These are phyloP conservation scores for Panaeolus cyanescens DNA, from an alignment of 768 basidiomycete genomes.

Conservation along the genomic window DNA sequence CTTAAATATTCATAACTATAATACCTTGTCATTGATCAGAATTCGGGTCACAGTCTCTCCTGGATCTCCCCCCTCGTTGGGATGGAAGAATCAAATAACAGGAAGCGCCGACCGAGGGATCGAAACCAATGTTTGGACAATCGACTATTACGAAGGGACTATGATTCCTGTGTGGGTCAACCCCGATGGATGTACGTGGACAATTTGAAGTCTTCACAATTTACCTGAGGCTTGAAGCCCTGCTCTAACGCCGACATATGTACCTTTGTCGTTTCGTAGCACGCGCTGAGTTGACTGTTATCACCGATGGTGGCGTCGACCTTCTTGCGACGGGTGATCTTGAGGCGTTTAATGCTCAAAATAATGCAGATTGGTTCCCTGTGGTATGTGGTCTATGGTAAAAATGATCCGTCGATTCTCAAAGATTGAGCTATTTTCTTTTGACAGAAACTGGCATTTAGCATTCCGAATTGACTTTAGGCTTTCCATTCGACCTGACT, in stretches of 20 bases:
- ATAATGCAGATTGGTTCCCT: neutral
- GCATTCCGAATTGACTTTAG: neutral
- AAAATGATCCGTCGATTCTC: neutral
- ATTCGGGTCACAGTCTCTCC: too few species aligned
- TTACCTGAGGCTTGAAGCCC: neutral
- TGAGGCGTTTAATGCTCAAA: neutral
- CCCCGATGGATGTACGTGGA: neutral
- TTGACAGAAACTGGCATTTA: neutral
- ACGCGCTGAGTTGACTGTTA: neutral
- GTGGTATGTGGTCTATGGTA: neutral
- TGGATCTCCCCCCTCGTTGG: neutral
- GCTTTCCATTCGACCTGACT: too few species aligned
- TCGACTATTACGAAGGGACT: neutral
- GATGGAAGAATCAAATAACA: neutral
- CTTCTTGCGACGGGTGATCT: neutral
- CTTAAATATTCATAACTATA: too few species aligned
- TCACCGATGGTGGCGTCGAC: neutral
- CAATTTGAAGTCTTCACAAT: neutral
- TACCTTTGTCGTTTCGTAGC: neutral
- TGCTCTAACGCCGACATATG: conserved; percentile 2
- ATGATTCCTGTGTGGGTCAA: neutral
- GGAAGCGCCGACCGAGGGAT: neutral
- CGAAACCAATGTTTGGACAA: neutral
- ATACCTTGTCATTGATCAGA: too few species aligned
- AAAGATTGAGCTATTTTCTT: neutral